Percentiles rank a stretch among this genome's conserved stretches.
Evolutionary conservation across 2,329 filamentous ascomycete genomes (phyloP).

Genomic region (Cucurbitaria berberidis): DNA sequence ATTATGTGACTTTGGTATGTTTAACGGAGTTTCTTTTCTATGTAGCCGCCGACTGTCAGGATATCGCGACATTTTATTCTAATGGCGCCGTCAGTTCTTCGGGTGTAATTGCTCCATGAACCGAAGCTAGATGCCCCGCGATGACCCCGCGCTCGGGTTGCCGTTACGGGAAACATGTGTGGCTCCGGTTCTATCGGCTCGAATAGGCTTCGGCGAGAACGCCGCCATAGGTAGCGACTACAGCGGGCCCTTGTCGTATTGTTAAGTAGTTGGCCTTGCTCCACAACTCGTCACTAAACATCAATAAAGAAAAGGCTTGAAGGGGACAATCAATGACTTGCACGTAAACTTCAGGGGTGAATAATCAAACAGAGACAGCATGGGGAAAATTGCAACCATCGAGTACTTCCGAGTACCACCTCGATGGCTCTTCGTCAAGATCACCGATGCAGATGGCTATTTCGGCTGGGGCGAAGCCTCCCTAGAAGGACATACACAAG

Average conservation of each 20-base stretch:
- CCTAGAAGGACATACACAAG: slow-evolving; percentile 74
- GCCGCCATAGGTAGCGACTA: neutral
- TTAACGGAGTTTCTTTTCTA: neutral
- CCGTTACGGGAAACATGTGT: slow-evolving; percentile 4
- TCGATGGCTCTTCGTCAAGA: slow-evolving; percentile 79
- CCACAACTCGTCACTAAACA: neutral
- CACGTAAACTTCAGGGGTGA: neutral
- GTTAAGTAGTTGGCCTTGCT: neutral
- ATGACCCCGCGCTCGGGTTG: slow-evolving; percentile 34
- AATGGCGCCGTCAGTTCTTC: slow-evolving; percentile 19
- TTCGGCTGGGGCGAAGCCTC: slow-evolving; percentile 78
- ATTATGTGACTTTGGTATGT: slow-evolving; percentile 1
- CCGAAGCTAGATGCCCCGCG: slow-evolving; percentile 34
- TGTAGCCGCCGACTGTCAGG: slow-evolving; percentile 1
- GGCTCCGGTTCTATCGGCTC: neutral
- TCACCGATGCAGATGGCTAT: slow-evolving; percentile 69
- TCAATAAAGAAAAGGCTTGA: slow-evolving; percentile 4
- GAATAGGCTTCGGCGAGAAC: too few species aligned
- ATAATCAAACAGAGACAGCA: slow-evolving; percentile 45
- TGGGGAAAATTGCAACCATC: slow-evolving; percentile 69
- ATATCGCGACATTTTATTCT: slow-evolving; percentile 14
- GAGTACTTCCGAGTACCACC: slow-evolving; percentile 79
- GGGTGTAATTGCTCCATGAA: slow-evolving; percentile 29
- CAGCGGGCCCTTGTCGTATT: neutral
- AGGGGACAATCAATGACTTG: neutral